These are phyloP conservation scores for Moesziomyces antarcticus DNA, from an alignment of 1,284 basidiomycete genomes.

Conservation along the genomic window DNA sequence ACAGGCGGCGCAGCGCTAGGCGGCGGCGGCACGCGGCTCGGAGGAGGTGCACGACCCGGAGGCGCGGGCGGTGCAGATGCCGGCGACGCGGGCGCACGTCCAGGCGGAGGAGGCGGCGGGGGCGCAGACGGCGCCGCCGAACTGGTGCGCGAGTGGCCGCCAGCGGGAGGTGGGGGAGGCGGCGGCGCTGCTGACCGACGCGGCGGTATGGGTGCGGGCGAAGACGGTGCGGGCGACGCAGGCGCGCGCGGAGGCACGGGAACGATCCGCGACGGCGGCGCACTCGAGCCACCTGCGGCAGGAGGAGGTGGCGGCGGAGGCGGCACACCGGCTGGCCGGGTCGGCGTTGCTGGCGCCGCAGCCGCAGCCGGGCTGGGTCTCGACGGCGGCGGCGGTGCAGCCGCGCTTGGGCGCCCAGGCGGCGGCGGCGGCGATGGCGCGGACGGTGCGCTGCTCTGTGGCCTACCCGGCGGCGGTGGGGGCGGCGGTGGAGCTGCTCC, in stretches of 20 bases:
- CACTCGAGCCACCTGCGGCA: constrained; percentile 1
- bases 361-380: constrained; percentile 15
- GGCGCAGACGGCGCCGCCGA: constrained; percentile 33
- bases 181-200: constrained; percentile 88
- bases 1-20: constrained; percentile 75
- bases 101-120: constrained; percentile 85
- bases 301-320: constrained; percentile 27
- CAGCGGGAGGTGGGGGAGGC: constrained; percentile 71
- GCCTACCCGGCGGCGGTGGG: constrained; percentile 22
- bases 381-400: constrained; percentile 12
- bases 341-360: constrained; percentile 10
- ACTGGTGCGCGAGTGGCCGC: constrained; percentile 39
- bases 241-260: constrained; percentile 29
- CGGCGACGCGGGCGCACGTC: constrained; percentile 76
- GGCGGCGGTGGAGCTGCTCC: constrained; percentile 13
- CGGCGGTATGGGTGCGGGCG: constrained; percentile 29
- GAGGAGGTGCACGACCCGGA: constrained; percentile 77
- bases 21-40: constrained; percentile 77
- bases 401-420: constrained; percentile 11
- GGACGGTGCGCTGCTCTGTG: constrained; percentile 4
- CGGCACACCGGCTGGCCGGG: constrained; percentile 22
- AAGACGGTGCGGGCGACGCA: constrained; percentile 4
- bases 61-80: constrained; percentile 76
- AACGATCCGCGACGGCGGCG: constrained; percentile 22
- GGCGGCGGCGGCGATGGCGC: constrained; percentile 12